These are phyloP conservation scores for Novymonas esmeraldas DNA, from an alignment of 208 protist species.

Conservation along the genomic window DNA sequence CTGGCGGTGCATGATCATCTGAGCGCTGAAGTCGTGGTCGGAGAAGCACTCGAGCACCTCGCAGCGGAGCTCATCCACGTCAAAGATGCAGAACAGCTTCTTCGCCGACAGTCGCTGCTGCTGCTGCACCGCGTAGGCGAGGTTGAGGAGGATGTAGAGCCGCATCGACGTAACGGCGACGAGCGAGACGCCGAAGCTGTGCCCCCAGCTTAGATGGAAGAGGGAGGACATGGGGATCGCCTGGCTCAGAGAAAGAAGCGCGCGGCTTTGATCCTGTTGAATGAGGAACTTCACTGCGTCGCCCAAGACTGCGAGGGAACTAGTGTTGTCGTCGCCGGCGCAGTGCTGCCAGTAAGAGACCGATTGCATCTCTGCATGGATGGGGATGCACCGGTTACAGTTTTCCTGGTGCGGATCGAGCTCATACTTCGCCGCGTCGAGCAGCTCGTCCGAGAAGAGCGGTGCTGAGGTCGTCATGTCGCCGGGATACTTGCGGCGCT, in stretches of 20 bases:
- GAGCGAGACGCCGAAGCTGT: conserved; percentile 14
- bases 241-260: conserved; percentile 6
- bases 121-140: conserved; percentile 10
- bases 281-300: conserved; percentile 21
- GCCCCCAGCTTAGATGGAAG: conserved; percentile 9
- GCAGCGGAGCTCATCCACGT: background rate
- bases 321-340: background rate
- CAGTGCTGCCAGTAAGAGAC: background rate
- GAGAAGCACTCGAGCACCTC: background rate
- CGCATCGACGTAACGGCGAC: conserved; percentile 2
- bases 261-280: conserved; percentile 8
- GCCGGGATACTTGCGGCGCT: conserved; percentile 11
- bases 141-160: conserved; percentile 11
- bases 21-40: background rate
- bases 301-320: background rate
- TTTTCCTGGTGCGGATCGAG: conserved; percentile 4
- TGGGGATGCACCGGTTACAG: conserved; percentile 3
- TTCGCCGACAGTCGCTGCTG: background rate
- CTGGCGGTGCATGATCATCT: conserved; percentile 1
- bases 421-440: background rate
- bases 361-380: background rate
- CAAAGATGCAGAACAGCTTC: background rate
- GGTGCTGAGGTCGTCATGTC: background rate
- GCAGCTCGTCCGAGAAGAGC: conserved; percentile 7
- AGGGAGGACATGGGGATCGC: background rate